Evolutionary conservation across 2,329 filamentous ascomycete species (phyloP).

Genomic region (Blastomyces emzantsi): DNA sequence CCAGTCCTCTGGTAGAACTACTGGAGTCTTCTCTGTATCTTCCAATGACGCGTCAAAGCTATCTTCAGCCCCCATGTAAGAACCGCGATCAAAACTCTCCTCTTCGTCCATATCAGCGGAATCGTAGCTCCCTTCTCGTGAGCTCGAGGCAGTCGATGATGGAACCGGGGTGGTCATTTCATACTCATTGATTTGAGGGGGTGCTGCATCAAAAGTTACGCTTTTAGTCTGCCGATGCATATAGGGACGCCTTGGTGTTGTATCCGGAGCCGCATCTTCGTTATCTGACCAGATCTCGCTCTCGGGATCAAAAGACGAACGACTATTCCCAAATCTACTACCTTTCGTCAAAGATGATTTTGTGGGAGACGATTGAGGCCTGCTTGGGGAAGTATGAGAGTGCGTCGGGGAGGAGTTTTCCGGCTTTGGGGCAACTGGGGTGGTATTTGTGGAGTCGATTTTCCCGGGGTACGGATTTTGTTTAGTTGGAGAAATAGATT

Average conservation of each 20-base stretch:
- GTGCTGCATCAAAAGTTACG: conserved; percentile 90
- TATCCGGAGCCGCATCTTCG: conserved; percentile 51
- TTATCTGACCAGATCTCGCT: conserved; percentile 59
- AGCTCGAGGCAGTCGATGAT: conserved; percentile 83
- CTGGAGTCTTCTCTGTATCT: conserved; percentile 93
- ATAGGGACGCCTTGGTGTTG: conserved; percentile 55
- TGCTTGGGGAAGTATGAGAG: conserved; percentile 45
- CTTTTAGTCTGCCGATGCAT: conserved; percentile 86
- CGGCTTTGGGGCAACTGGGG: neutral
- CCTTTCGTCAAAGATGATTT: conserved; percentile 77
- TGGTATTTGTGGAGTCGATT: neutral
- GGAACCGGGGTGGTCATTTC: conserved; percentile 95
- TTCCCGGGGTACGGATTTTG: neutral
- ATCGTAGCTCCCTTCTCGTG: conserved; percentile 87
- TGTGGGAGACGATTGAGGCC: conserved; percentile 64
- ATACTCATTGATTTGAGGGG: conserved; percentile 93
- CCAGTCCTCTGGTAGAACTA: conserved; percentile 97
- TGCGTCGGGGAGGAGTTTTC: conserved; percentile 7
- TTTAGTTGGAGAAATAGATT: conserved; percentile 6
- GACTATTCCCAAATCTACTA: conserved; percentile 52
- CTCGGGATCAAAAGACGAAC: conserved; percentile 56
- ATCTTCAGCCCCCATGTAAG: conserved; percentile 60
- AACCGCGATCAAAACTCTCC: conserved; percentile 53
- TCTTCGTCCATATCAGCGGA: conserved; percentile 62
- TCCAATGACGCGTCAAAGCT: conserved; percentile 95